Evolutionary conservation across 441 rosid species (phyloP).

Genomic region (Adansonia madagascariensis): DNA sequence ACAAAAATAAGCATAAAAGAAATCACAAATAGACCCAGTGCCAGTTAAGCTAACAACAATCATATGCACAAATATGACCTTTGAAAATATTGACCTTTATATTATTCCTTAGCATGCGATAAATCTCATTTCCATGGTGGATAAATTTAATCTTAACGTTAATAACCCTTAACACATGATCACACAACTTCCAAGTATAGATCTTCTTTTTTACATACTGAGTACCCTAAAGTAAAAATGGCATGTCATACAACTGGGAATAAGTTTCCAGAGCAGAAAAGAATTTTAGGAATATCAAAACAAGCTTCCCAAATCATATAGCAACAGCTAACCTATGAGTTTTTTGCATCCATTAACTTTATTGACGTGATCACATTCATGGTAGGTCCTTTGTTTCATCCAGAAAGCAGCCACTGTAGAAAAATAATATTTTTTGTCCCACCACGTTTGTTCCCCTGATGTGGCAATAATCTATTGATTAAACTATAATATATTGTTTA

Average conservation of each 20-base stretch:
- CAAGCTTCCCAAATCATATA: neutral
- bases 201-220: neutral
- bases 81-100: neutral
- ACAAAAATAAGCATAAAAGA: conserved; percentile 10
- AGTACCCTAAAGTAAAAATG: neutral
- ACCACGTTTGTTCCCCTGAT: neutral
- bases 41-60: neutral
- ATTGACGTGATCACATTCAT: neutral
- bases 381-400: conserved; percentile 1
- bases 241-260: neutral
- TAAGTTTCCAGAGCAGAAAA: conserved; percentile 14
- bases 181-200: neutral
- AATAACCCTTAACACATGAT: neutral
- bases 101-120: neutral
- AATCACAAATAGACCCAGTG: conserved; percentile 7
- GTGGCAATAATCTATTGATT: neutral
- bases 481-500: neutral
- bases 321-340: neutral
- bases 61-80: neutral
- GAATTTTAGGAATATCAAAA: neutral
- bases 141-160: neutral
- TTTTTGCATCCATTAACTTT: conserved; percentile 1
- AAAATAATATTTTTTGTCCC: neutral
- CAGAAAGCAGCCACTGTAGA: conserved; percentile 3
- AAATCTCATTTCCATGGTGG: neutral